Percentiles rank a stretch among this genome's conserved stretches.
phyloP scores from a whole-genome alignment of 805 yeast species.

The Nakazawaea peltata region DNA sequence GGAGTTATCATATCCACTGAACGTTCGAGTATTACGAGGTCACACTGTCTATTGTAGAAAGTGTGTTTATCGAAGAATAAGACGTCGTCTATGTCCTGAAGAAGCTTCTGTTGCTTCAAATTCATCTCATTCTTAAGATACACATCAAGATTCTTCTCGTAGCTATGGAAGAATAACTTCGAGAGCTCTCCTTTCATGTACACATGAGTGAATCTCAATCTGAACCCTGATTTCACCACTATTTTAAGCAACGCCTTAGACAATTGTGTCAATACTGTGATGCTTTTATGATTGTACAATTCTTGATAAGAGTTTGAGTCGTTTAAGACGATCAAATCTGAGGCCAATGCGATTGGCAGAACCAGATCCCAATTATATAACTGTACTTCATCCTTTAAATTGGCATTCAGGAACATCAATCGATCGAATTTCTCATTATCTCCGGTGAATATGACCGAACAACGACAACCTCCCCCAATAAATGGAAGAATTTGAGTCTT shows the following conservation, averaged over 20 bases:
- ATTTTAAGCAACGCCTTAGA: slow-evolving; percentile 42
- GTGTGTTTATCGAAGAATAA: slow-evolving; percentile 24
- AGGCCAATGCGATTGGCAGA: slow-evolving; percentile 21
- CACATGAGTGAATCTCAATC: slow-evolving; percentile 42
- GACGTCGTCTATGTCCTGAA: slow-evolving; percentile 25
- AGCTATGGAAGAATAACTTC: slow-evolving; percentile 35
- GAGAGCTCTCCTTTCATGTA: slow-evolving; percentile 57
- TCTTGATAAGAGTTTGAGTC: slow-evolving; percentile 25
- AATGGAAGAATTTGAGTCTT: slow-evolving; percentile 9
- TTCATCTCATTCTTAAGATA: slow-evolving; percentile 22
- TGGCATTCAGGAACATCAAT: slow-evolving; percentile 15
- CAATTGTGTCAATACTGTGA: slow-evolving; percentile 36
- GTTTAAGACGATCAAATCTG: slow-evolving; percentile 35
- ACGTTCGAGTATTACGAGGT: slow-evolving; percentile 74
- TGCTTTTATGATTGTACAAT: slow-evolving; percentile 35
- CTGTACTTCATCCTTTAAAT: slow-evolving; percentile 19
- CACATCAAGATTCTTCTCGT: slow-evolving; percentile 21
- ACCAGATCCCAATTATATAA: slow-evolving; percentile 16
- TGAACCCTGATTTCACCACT: slow-evolving; percentile 29
- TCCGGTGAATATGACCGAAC: slow-evolving; percentile 13
- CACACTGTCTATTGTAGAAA: slow-evolving; percentile 40
- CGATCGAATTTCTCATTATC: slow-evolving; percentile 2
- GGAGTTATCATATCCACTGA: slow-evolving; percentile 68
- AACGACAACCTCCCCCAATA: background rate
- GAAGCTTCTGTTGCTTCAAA: slow-evolving; percentile 25